Evolutionary conservation across 345 rosid species (phyloP).

Genomic region (Melaleuca quinquenervia): DNA sequence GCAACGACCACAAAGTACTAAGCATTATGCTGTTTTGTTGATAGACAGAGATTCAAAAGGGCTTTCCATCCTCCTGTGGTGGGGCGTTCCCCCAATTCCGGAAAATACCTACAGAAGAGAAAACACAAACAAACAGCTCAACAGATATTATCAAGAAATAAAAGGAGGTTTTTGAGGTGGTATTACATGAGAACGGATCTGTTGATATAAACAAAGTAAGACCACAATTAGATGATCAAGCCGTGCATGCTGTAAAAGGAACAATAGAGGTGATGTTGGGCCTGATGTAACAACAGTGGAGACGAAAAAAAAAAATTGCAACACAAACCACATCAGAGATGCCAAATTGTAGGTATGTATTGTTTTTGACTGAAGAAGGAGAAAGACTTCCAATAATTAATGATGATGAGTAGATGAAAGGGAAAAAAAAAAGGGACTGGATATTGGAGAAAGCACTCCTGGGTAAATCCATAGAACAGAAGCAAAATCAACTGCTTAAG

Average conservation of each 20-base stretch:
- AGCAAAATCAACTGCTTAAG: background rate
- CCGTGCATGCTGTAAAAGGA: background rate
- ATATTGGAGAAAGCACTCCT: background rate
- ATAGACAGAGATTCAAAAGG: background rate
- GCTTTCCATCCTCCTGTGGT: constrained; percentile 1
- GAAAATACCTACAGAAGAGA: background rate
- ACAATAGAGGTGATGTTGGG: background rate
- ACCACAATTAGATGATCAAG: background rate
- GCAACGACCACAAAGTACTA: background rate
- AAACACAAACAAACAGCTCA: background rate
- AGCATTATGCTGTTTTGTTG: background rate
- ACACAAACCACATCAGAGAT: background rate
- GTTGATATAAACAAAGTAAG: background rate
- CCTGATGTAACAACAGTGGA: background rate
- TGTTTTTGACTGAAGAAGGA: background rate
- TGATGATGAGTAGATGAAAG: background rate
- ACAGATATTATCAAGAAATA: background rate
- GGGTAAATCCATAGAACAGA: background rate
- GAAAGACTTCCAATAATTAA: background rate
- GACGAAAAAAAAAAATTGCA: background rate
- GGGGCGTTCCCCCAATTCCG: background rate
- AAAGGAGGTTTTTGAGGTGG: background rate
- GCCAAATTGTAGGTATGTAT: background rate
- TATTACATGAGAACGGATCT: background rate
- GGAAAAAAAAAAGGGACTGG: background rate